Percentiles rank a stretch among this genome's conserved stretches.
phyloP scores from a whole-genome alignment of 2,329 filamentous ascomycete species.

The Aspergillus ibericus region DNA sequence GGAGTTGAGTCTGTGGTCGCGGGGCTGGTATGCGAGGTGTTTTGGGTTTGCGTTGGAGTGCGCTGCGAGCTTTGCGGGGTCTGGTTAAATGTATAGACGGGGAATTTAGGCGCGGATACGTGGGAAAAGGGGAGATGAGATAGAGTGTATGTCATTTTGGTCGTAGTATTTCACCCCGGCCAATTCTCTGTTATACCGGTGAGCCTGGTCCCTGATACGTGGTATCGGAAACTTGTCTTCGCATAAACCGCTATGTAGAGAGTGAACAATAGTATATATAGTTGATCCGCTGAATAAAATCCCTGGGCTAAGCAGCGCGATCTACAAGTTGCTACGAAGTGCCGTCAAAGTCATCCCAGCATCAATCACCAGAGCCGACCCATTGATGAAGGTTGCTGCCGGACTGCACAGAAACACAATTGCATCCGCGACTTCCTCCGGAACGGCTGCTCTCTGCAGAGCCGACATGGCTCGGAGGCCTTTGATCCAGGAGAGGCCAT shows the following conservation, averaged over 20 bases:
- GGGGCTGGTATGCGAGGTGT: slow-evolving; percentile 10
- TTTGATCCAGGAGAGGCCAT: neutral
- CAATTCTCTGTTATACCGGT: too few relatives aligned
- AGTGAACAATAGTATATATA: too few relatives aligned
- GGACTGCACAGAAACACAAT: slow-evolving; percentile 5
- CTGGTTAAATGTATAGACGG: too few relatives aligned
- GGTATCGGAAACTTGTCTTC: too few relatives aligned
- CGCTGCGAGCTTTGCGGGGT: neutral
- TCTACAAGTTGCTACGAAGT: neutral
- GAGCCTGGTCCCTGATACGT: too few relatives aligned
- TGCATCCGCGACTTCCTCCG: slow-evolving; percentile 6
- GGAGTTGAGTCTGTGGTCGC: slow-evolving; percentile 11
- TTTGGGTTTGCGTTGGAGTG: slow-evolving; percentile 14
- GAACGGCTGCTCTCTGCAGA: neutral
- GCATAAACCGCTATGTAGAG: too few relatives aligned
- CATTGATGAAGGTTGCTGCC: slow-evolving; percentile 6
- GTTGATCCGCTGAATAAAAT: too few relatives aligned
- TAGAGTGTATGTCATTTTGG: too few relatives aligned
- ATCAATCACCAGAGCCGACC: slow-evolving; percentile 1
- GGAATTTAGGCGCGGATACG: too few relatives aligned
- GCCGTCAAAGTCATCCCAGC: neutral
- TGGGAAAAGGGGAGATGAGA: too few relatives aligned
- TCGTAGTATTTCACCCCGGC: too few relatives aligned
- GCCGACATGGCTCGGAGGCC: neutral
- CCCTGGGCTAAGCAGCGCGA: too few relatives aligned